Evolutionary conservation across 2,329 filamentous ascomycete species (phyloP).

Genomic region (Colletotrichum gigasporum): DNA sequence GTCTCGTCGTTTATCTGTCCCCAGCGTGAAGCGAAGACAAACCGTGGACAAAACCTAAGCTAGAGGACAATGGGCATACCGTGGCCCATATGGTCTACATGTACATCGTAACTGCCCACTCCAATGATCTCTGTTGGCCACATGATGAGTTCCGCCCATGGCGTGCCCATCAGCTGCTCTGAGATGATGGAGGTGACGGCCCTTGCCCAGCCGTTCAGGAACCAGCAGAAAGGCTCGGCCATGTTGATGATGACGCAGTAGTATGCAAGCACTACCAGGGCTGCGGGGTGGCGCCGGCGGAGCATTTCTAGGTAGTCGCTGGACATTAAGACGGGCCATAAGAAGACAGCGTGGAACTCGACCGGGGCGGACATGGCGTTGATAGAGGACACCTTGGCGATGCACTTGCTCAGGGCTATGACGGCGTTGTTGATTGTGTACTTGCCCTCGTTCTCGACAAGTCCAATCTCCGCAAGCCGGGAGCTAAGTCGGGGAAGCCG

Average conservation of each 20-base stretch:
- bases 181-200: slow-evolving; percentile 11
- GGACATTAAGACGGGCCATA: slow-evolving; percentile 37
- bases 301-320: slow-evolving; percentile 35
- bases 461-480: neutral
- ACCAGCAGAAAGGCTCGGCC: slow-evolving; percentile 35
- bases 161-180: slow-evolving; percentile 15
- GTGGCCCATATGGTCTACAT: slow-evolving; percentile 9
- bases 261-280: slow-evolving; percentile 34
- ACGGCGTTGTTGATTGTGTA: slow-evolving; percentile 22
- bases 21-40: neutral
- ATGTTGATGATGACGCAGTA: slow-evolving; percentile 37
- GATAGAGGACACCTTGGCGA: slow-evolving; percentile 19
- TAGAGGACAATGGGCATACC: slow-evolving; percentile 14
- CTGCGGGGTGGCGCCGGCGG: slow-evolving; percentile 32
- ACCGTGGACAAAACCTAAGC: neutral
- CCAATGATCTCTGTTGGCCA: slow-evolving; percentile 23
- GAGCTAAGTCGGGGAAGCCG: slow-evolving; percentile 6
- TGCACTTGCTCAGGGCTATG: slow-evolving; percentile 17
- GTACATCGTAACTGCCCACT: slow-evolving; percentile 1
- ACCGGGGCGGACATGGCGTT: slow-evolving; percentile 29
- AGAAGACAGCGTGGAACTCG: slow-evolving; percentile 35
- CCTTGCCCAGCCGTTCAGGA: slow-evolving; percentile 27
- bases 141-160: slow-evolving; percentile 10
- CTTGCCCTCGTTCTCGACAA: slow-evolving; percentile 15
- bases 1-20: neutral